Percentiles rank a stretch among this genome's conserved stretches.
Evolutionary conservation across 2,329 filamentous ascomycete species (phyloP).

Genomic region (Chaetomium globosum): DNA sequence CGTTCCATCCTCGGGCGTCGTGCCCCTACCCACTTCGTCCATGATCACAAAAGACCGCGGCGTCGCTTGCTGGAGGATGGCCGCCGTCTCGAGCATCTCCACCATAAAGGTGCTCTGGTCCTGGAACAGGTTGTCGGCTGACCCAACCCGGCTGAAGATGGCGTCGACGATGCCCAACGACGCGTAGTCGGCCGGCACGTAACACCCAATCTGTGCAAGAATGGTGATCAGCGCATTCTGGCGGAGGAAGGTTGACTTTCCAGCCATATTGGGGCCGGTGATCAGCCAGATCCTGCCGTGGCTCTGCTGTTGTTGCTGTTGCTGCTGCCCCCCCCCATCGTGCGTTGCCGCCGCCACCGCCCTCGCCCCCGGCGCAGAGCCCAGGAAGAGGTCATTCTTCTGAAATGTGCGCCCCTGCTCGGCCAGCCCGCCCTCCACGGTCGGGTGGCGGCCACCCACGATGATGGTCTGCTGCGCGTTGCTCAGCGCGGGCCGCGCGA

Average conservation of each 20-base stretch:
- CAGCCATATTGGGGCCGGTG: conserved; percentile 95
- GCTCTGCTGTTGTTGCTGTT: conserved; percentile 40
- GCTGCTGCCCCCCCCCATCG: neutral
- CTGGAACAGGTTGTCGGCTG: conserved; percentile 89
- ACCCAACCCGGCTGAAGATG: conserved; percentile 90
- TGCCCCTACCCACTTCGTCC: conserved; percentile 96
- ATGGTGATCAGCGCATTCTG: conserved; percentile 96
- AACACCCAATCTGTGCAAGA: conserved; percentile 88
- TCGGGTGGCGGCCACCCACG: conserved; percentile 85
- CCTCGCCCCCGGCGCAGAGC: neutral
- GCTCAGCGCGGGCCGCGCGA: conserved; percentile 74
- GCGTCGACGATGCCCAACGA: conserved; percentile 92
- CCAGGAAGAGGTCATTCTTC: conserved; percentile 79
- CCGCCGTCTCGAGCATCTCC: conserved; percentile 95
- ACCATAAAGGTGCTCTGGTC: conserved; percentile 99
- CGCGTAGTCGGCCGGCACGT: conserved; percentile 85
- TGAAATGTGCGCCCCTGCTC: conserved; percentile 81
- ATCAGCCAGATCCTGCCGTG: conserved; percentile 67
- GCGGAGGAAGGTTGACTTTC: conserved; percentile 92
- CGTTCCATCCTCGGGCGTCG: conserved; percentile 86
- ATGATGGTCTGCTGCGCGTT: conserved; percentile 65
- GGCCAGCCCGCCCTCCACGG: conserved; percentile 80
- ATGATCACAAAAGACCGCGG: conserved; percentile 89
- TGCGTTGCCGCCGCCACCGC: conserved; percentile 53
- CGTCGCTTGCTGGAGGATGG: conserved; percentile 85